Conservation (phyloP, 1,284 basidiomycete species). For the Fistulinella cinereoalba region DNA sequence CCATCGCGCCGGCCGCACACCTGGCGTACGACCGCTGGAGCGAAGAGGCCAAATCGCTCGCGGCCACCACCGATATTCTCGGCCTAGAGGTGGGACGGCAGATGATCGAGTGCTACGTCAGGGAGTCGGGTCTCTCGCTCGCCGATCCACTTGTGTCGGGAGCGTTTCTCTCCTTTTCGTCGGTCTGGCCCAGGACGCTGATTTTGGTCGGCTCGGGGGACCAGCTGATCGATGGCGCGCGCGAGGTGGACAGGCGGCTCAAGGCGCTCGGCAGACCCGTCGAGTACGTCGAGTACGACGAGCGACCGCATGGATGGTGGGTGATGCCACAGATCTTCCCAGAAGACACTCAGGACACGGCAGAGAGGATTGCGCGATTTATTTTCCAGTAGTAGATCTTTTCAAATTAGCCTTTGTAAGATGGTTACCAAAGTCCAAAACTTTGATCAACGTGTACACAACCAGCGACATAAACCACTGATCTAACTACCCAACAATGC, state of each 20-base stretch:
- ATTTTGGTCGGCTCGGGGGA: constrained; percentile 24
- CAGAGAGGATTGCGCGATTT: constrained; percentile 12
- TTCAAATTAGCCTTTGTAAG: neutral
- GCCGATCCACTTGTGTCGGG: constrained; percentile 23
- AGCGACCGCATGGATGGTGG: constrained; percentile 27
- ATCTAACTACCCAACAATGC: constrained; percentile 19
- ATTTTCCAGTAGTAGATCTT: constrained; percentile 3
- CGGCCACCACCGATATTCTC: constrained; percentile 8
- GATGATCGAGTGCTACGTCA: constrained; percentile 9
- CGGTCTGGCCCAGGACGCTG: constrained; percentile 25
- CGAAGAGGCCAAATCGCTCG: constrained; percentile 4
- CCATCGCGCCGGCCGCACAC: constrained; percentile 12
- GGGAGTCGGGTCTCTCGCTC: constrained; percentile 5
- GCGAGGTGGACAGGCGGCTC: constrained; percentile 10
- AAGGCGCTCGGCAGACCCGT: constrained; percentile 1
- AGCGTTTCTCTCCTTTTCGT: constrained; percentile 12
- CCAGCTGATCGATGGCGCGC: constrained; percentile 9
- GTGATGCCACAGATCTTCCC: constrained; percentile 13
- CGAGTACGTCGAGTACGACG: constrained; percentile 27
- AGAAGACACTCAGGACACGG: constrained; percentile 13
- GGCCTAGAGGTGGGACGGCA: accelerated
- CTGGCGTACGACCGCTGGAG: neutral
- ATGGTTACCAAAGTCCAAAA: constrained; percentile 8
- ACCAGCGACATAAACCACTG: constrained; percentile 3
- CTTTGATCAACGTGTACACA: constrained; percentile 10